These are phyloP conservation scores for Mycena latifolia DNA, from an alignment of 768 basidiomycete genomes.

Conservation along the genomic window DNA sequence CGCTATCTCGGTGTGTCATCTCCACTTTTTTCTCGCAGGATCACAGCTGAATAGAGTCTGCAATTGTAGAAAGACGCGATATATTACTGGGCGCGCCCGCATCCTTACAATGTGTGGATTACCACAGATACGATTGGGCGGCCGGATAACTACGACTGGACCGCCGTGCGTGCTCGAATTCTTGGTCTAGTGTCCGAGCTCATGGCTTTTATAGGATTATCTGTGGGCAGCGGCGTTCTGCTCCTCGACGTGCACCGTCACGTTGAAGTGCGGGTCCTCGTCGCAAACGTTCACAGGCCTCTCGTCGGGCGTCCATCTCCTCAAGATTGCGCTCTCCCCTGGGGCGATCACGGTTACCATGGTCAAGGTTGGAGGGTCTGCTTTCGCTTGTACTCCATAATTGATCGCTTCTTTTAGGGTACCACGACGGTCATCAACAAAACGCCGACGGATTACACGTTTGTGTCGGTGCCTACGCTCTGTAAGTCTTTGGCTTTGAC, in stretches of 20 bases:
- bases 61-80: constrained; percentile 41
- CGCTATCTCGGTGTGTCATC: constrained; percentile 61
- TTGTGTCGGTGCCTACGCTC: constrained; percentile 46
- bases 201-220: constrained; percentile 55
- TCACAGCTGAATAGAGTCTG: too few species aligned
- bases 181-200: constrained; percentile 12
- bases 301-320: constrained; percentile 68
- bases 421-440: constrained; percentile 63
- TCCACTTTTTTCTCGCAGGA: not conserved
- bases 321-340: constrained; percentile 67
- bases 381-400: too few species aligned
- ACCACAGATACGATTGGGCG: constrained; percentile 54
- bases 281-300: constrained; percentile 55
- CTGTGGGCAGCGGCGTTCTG: constrained; percentile 78
- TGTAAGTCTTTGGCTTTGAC: constrained; percentile 46
- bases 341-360: constrained; percentile 71
- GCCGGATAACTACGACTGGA: constrained; percentile 64
- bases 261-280: constrained; percentile 58
- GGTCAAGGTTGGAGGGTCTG: constrained; percentile 44
- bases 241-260: constrained; percentile 64
- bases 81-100: constrained; percentile 76
- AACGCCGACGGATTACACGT: constrained; percentile 59
- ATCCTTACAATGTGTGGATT: constrained; percentile 62
- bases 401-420: too few species aligned
- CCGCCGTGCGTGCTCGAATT: constrained; percentile 52